Conservation (phyloP, 495 filamentous ascomycete genomes). For the Neurospora cerealis region DNA sequence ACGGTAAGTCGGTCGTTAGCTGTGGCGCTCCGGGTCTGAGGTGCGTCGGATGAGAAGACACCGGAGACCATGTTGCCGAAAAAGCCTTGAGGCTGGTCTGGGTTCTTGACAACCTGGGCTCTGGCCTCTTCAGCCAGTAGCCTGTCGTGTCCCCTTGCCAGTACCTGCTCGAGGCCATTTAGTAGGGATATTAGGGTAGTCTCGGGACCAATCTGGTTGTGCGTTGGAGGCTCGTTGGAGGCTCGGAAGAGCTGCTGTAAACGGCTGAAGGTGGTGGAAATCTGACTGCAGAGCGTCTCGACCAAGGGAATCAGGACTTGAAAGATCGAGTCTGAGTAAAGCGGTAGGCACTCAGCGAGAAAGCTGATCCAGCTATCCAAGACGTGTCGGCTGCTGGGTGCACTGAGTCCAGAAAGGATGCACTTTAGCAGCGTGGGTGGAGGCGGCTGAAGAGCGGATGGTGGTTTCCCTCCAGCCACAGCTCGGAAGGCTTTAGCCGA, state of each 20-base stretch:
- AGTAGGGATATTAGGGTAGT: slow-evolving; percentile 65
- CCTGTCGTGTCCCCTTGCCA: slow-evolving; percentile 80
- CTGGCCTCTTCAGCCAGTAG: slow-evolving; percentile 68
- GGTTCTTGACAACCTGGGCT: slow-evolving; percentile 55
- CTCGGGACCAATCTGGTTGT: slow-evolving; percentile 42
- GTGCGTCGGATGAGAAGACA: slow-evolving; percentile 72
- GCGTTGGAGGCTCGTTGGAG: slow-evolving; percentile 19
- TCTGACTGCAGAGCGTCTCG: slow-evolving; percentile 73
- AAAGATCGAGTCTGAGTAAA: slow-evolving; percentile 75
- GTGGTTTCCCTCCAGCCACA: slow-evolving; percentile 19
- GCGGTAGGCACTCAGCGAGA: slow-evolving; percentile 71
- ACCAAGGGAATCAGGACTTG: slow-evolving; percentile 84
- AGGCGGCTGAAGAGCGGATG: slow-evolving; percentile 37
- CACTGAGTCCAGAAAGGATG: slow-evolving; percentile 71
- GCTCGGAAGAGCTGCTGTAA: slow-evolving; percentile 48
- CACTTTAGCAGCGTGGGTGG: slow-evolving; percentile 71
- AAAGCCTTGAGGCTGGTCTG: slow-evolving; percentile 81
- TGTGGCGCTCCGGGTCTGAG: slow-evolving; percentile 60
- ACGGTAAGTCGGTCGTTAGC: slow-evolving; percentile 94
- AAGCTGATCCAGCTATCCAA: slow-evolving; percentile 88
- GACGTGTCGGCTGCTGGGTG: slow-evolving; percentile 59
- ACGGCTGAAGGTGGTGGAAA: slow-evolving; percentile 55
- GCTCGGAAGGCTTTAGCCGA: slow-evolving; percentile 15
- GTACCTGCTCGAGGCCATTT: slow-evolving; percentile 80
- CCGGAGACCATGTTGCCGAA: slow-evolving; percentile 97